Percentiles rank a stretch among this genome's conserved stretches.
phyloP scores from a whole-genome alignment of 495 filamentous ascomycete species.

The Tuber aestivum region DNA sequence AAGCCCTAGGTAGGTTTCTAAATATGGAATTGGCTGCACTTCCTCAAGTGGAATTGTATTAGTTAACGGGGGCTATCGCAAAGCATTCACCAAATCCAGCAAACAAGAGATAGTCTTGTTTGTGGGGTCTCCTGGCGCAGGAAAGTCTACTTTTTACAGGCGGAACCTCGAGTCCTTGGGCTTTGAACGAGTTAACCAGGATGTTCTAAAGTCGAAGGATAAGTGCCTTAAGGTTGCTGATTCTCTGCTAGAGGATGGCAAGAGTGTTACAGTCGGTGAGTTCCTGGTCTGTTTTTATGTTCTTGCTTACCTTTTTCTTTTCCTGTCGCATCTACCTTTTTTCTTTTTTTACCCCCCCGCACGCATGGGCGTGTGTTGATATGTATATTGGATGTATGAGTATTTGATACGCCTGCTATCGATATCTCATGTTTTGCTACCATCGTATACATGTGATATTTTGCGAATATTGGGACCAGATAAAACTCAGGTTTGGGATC shows the following conservation, averaged over 20 bases:
- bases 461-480: slow-evolving; percentile 21
- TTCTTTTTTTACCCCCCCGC: not conserved
- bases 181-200: slow-evolving; percentile 85
- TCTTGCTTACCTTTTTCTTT: not conserved
- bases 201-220: slow-evolving; percentile 73
- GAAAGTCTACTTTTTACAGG: slow-evolving; percentile 89
- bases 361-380: slow-evolving; percentile 4
- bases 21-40: not conserved
- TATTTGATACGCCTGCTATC: slow-evolving; percentile 11
- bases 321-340: slow-evolving; percentile 8
- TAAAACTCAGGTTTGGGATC: slow-evolving; percentile 15
- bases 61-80: slow-evolving; percentile 8
- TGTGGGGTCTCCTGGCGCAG: slow-evolving; percentile 79
- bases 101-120: slow-evolving; percentile 72
- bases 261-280: slow-evolving; percentile 70
- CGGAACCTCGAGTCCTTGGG: slow-evolving; percentile 68
- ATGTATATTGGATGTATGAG: slow-evolving; percentile 1
- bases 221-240: slow-evolving; percentile 75
- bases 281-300: slow-evolving; percentile 11
- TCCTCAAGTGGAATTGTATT: slow-evolving; percentile 16
- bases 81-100: slow-evolving; percentile 57
- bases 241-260: slow-evolving; percentile 55
- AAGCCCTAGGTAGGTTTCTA: not conserved
- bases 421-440: not conserved
- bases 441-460: slow-evolving; percentile 16